Evolutionary conservation across 1,284 basidiomycete genomes (phyloP), one percentile per base, ranked within the genome.

Genomic region (Bondarzewia mesenterica): DNA sequence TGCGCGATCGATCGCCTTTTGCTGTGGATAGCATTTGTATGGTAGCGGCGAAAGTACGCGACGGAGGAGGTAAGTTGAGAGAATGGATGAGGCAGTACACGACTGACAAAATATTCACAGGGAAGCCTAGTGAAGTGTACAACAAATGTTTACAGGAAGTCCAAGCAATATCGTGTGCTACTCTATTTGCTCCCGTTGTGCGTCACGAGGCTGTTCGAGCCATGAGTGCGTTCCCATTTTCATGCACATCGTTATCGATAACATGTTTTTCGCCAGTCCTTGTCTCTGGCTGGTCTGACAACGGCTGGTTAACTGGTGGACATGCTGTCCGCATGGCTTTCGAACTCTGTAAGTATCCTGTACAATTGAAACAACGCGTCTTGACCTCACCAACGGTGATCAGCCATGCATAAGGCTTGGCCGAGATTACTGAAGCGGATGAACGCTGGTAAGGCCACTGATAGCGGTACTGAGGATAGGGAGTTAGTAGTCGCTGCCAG

Each of bases 241-340:
- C 40, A 36, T 42, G 22, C n/a, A 10, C 41, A 23, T 44, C 10
- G 41, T 43, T 16, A 29, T 22, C 44, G 37, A 47, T 50, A 50
- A 48, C 54, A 39, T 54, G 52, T 16, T 50, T 20, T 25, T 10
- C 26, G 44, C 29, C 51, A 91, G 89, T 92, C 48, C 72, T 93
- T 44, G 81, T 93, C 14, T 86, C 91, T 21, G 89, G 90, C 6
- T 94, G 91, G 85, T 90, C 87, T 12, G 89, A 93, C 56, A 89
- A 89, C 57, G 91, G 90, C 2, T 95, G 92, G 92, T 66, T 94
- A 21, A 88, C 87, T 55, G 89, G 89, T 5, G 90, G 90, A 5
- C 91, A 94, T 66, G 92, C 92, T 15, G 89, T 94, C 15, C 78
- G 92, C 48, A 93, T 95, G 89, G 92, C 89, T 18, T 80, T 93